A percentile compares a stretch with the other conserved stretches of the same genome.
Conservation (phyloP, 176 grass and related monocot species). For the Neostapfia colusana region DNA sequence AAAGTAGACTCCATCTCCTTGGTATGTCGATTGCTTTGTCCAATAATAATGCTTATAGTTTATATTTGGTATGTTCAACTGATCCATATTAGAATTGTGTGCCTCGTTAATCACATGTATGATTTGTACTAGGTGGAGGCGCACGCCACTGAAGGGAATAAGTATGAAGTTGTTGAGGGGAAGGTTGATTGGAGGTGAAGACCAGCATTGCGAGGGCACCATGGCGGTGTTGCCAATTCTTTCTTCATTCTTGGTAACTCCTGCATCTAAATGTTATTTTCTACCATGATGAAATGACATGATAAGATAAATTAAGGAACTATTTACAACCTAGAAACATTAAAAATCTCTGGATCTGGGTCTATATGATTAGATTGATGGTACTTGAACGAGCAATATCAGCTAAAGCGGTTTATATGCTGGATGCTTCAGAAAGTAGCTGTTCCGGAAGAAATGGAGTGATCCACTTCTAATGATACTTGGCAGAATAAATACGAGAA, state of each 20-base stretch:
- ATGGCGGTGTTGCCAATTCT: constrained; percentile 50
- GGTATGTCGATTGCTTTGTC: constrained; percentile 33
- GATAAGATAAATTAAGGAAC: not conserved
- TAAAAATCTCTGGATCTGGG: not conserved
- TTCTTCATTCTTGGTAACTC: constrained; percentile 50
- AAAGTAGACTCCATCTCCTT: constrained; percentile 31
- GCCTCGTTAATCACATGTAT: not conserved
- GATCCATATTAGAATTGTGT: not conserved
- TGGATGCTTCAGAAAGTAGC: not conserved
- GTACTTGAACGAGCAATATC: not conserved
- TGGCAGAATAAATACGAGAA: not conserved
- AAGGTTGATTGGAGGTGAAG: constrained; percentile 61
- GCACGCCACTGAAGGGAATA: constrained; percentile 24
- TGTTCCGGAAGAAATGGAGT: not conserved
- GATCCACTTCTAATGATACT: not conserved
- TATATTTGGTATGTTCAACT: not conserved
- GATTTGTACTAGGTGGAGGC: constrained; percentile 18
- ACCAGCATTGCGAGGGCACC: constrained; percentile 46
- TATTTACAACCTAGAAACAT: not conserved
- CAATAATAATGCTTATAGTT: not conserved
- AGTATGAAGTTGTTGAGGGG: constrained; percentile 39
- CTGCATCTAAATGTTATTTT: not conserved
- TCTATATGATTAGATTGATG: not conserved
- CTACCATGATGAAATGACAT: not conserved
- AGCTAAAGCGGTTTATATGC: not conserved